phyloP scores from a whole-genome alignment of 305 asterid genomes.

The Fraxinus sp. region DNA sequence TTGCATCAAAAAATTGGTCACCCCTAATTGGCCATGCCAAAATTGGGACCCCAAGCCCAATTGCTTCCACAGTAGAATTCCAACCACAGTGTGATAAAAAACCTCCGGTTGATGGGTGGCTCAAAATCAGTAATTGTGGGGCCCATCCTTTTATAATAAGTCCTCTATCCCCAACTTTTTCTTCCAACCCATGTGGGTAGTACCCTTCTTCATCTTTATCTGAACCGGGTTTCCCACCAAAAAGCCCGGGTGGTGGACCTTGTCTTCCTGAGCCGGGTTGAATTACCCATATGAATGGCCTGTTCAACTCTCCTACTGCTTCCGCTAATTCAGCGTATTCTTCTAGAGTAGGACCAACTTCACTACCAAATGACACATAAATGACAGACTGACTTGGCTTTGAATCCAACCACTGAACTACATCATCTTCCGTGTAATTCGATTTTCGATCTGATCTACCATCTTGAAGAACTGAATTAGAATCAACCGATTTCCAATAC shows the following conservation, averaged over 20 bases:
- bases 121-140: slow-evolving; percentile 55
- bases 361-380: slow-evolving; percentile 73
- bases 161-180: slow-evolving; percentile 48
- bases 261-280: slow-evolving; percentile 53
- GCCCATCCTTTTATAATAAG: slow-evolving; percentile 75
- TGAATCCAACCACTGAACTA: slow-evolving; percentile 59
- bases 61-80: slow-evolving; percentile 67
- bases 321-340: slow-evolving; percentile 52
- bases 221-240: slow-evolving; percentile 29
- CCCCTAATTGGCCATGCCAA: slow-evolving; percentile 83
- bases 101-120: slow-evolving; percentile 62
- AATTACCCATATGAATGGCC: slow-evolving; percentile 66
- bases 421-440: slow-evolving; percentile 58
- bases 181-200: slow-evolving; percentile 46
- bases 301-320: slow-evolving; percentile 45
- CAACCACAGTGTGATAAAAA: slow-evolving; percentile 70
- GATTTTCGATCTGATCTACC: slow-evolving; percentile 48
- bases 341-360: slow-evolving; percentile 60
- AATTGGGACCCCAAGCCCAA: slow-evolving; percentile 57
- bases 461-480: slow-evolving; percentile 33
- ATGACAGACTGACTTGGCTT: slow-evolving; percentile 53
- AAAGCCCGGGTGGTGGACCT: slow-evolving; percentile 38
- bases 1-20: slow-evolving; percentile 61
- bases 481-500: slow-evolving; percentile 41
- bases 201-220: slow-evolving; percentile 47